These are phyloP conservation scores for Naganishia friedmannii DNA, from an alignment of 768 basidiomycete species.

Conservation along the genomic window DNA sequence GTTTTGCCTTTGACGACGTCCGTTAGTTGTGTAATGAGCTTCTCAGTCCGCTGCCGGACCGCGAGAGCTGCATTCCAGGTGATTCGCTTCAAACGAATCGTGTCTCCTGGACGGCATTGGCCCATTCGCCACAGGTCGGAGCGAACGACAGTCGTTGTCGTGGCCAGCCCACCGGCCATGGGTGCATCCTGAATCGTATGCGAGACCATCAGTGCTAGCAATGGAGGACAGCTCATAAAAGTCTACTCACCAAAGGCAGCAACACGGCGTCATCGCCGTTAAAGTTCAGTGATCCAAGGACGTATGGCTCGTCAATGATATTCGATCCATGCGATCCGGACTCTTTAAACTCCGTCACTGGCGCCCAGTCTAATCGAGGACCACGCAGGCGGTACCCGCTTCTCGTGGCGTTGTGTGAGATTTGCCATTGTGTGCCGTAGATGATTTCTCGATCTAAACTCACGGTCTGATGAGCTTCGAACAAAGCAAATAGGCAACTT, in stretches of 20 bases:
- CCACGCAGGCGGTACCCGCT: conserved; percentile 65
- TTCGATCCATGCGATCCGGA: conserved; percentile 66
- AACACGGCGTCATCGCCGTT: conserved; percentile 72
- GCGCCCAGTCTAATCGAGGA: conserved; percentile 60
- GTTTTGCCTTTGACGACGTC: conserved; percentile 8
- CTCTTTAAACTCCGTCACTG: conserved; percentile 63
- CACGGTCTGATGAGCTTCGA: neutral
- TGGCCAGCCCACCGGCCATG: conserved; percentile 37
- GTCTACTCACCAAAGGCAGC: conserved; percentile 59
- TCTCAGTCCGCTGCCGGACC: conserved; percentile 39
- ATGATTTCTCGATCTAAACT: conserved; percentile 57
- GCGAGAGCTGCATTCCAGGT: conserved; percentile 55
- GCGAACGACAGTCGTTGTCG: conserved; percentile 38
- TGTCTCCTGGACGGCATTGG: conserved; percentile 62
- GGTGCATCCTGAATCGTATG: conserved; percentile 37
- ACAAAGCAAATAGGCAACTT: neutral
- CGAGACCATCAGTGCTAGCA: conserved; percentile 36
- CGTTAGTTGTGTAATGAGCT: conserved; percentile 49
- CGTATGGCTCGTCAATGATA: conserved; percentile 54
- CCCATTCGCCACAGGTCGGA: conserved; percentile 65
- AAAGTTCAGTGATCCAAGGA: conserved; percentile 36
- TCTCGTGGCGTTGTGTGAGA: conserved; percentile 63
- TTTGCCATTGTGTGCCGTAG: conserved; percentile 59
- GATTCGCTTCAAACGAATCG: conserved; percentile 59
- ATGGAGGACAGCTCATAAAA: conserved; percentile 65